Evolutionary conservation across 495 filamentous ascomycete species (phyloP).

Genomic region (Aspergillus haitiensis): DNA sequence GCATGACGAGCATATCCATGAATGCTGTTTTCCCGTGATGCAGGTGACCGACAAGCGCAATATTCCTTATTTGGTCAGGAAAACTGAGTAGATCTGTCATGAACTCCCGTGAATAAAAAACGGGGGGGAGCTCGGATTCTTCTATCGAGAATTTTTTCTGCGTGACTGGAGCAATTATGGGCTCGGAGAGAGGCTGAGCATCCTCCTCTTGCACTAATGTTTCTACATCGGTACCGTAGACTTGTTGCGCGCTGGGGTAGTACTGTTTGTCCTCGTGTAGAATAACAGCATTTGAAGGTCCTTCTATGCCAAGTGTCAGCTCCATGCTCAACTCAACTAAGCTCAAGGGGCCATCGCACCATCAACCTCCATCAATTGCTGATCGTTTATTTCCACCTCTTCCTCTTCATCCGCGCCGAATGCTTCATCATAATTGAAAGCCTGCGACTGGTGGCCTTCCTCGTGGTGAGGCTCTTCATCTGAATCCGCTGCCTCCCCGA

Average conservation of each 20-base stretch:
- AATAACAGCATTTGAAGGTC: conserved; percentile 94
- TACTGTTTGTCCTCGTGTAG: conserved; percentile 99
- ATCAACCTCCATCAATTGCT: conserved; percentile 94
- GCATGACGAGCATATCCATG: conserved; percentile 95
- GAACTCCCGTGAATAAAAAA: conserved; percentile 82
- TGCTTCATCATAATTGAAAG: conserved; percentile 78
- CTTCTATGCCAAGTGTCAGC: conserved; percentile 56
- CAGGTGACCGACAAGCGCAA: conserved; percentile 87
- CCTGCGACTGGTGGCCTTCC: conserved; percentile 60
- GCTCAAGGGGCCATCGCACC: conserved; percentile 45
- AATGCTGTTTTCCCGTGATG: conserved; percentile 98
- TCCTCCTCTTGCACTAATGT: conserved; percentile 97
- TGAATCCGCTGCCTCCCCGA: conserved; percentile 86
- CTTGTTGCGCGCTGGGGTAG: conserved; percentile 92
- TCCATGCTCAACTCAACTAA: background rate
- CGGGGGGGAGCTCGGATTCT: conserved; percentile 85
- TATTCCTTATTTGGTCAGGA: conserved; percentile 88
- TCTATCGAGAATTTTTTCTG: conserved; percentile 94
- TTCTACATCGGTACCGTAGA: conserved; percentile 93
- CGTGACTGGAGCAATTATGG: conserved; percentile 89
- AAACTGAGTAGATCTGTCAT: conserved; percentile 97
- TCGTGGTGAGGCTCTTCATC: conserved; percentile 80
- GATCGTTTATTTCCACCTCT: conserved; percentile 58
- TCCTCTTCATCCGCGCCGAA: conserved; percentile 63
- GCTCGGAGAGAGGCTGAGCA: conserved; percentile 85